Evolutionary conservation across 805 yeast species (phyloP), one percentile per base, ranked within the genome.

Genomic region (Nakazawaea pomicola): DNA sequence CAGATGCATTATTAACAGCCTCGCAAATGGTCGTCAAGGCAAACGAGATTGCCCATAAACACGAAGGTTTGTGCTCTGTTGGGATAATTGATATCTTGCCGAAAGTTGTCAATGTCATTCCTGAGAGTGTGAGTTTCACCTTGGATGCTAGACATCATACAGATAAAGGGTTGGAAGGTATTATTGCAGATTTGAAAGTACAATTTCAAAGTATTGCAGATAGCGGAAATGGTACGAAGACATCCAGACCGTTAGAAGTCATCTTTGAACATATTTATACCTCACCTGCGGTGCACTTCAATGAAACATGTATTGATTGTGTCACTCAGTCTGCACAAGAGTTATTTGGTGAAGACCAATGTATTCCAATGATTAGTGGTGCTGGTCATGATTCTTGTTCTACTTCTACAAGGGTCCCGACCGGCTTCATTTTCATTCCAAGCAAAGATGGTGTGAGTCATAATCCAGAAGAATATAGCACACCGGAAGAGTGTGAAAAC

Each of bases 361-460:
- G 65, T 9, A 60, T 67, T 30, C 68, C 63, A 29, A 77, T 80
- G 39, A 68, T 71, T 34, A 74, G 83, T 48, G 88, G 90, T 21
- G 87, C 89, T 4, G 87, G 85, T 9, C 90, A 82, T 49, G 90
- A 82, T 53, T 77, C 85, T 6, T 78, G 86, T 49, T 68, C 73
- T 17, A 76, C 83, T 2, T 67, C 75, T 7, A 50, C 61, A 5
- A 64, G 68, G 34, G 71, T 75, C 30, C 89, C 90, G 30, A 80
- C 89, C 0, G 74, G 86, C 2, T 82, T 82, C 88, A 74, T 82
- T 25, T 82, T 82, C 55, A 76, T 80, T 50, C 89, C 90, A 6
- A 72, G 82, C 23, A 72, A 62, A 48, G 80, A 76, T 51, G 88
- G 88, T 18, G 64, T 81, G 29, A 71, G 80, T 19, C 89, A 82